Evolutionary conservation across 2,329 filamentous ascomycete species (phyloP), one percentile per base, ranked within the genome.

Genomic region (Calycina marina): DNA sequence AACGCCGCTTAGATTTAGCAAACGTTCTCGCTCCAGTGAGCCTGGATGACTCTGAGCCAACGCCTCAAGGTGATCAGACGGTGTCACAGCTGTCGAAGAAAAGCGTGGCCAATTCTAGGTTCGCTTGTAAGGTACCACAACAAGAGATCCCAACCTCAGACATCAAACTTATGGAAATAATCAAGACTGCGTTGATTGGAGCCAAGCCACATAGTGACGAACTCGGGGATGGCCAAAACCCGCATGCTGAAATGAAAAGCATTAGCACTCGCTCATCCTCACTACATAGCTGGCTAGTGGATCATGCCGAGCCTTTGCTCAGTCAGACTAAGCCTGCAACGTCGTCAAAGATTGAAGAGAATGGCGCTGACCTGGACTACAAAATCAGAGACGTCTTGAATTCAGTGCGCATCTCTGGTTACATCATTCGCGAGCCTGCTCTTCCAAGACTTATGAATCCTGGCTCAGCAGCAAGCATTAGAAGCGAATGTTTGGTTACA

Each of bases 401-500:
- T 26, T 37, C 37, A 1, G 38, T 50, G 18, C 40, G 35, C 3
- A 32, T 46, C 18, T 25, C 43, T 6, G 48, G 47, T 3, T 52
- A 41, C 18, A 47, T 36, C 25, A 27, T 51, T 11, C 36, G 42
- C 18, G 40, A 47, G 14, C 36, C 38, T 14, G 34, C 34, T 13
- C 29, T 33, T 28, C 30, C 38, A 25, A 42, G 42, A 28, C 27
- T 31, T 11, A 39, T 41, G 9, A 50, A 47, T 18, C 6, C 33
- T n/a, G 46, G 44, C 13, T 49, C 45, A 12, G 34, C 28, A 13
- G 40, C 43, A 18, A 40, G 46, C 32, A 45, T 42, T 18, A 51
- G 43, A 32, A 51, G 45, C 36, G 40, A 47, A 6, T 42, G 49
- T 13, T 37, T 43, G 31, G 39, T 45, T 5, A 42, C 24, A 8